A percentile compares a stretch with the other conserved stretches of the same genome.
Conservation (phyloP, 306 rosid genomes). For the Citrullus mucosospermus region DNA sequence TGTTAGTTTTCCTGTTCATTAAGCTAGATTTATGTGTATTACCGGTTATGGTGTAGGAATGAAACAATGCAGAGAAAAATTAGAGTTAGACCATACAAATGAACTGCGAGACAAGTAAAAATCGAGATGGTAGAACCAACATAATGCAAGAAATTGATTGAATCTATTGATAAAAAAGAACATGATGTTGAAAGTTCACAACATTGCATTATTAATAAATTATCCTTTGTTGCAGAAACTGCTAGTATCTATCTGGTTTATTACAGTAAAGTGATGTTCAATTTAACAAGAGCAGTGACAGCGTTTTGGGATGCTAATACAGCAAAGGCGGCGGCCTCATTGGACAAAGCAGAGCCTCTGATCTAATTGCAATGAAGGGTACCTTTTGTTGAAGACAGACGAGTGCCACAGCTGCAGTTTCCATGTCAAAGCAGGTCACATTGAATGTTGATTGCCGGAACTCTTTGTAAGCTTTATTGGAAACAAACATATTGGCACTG, state of each 20-base stretch:
- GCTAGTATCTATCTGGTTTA: not conserved
- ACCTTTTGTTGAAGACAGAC: slow-evolving; percentile 36
- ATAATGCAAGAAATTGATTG: not conserved
- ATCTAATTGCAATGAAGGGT: slow-evolving; percentile 48
- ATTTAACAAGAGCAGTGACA: slow-evolving; percentile 25
- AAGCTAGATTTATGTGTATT: not conserved
- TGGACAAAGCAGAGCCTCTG: slow-evolving; percentile 48
- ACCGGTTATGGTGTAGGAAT: not conserved
- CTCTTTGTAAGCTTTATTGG: slow-evolving; percentile 47
- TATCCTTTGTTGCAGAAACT: not conserved
- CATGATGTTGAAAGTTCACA: not conserved
- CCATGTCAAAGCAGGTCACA: slow-evolving; percentile 59
- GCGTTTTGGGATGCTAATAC: slow-evolving; percentile 54
- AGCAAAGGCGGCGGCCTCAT: slow-evolving; percentile 32
- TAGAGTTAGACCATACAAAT: not conserved
- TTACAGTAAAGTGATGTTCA: slow-evolving; percentile 24
- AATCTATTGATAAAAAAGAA: not conserved
- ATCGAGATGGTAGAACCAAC: no score
- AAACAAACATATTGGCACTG: slow-evolving; percentile 46
- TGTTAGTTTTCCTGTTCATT: not conserved
- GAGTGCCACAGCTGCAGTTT: slow-evolving; percentile 58
- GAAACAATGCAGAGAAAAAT: not conserved
- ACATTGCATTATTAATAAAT: not conserved
- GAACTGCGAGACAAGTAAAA: no score
- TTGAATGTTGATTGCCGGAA: slow-evolving; percentile 40